These are phyloP conservation scores for Paraleonurus japonicus DNA, from an alignment of 257 asterid species.

Conservation along the genomic window DNA sequence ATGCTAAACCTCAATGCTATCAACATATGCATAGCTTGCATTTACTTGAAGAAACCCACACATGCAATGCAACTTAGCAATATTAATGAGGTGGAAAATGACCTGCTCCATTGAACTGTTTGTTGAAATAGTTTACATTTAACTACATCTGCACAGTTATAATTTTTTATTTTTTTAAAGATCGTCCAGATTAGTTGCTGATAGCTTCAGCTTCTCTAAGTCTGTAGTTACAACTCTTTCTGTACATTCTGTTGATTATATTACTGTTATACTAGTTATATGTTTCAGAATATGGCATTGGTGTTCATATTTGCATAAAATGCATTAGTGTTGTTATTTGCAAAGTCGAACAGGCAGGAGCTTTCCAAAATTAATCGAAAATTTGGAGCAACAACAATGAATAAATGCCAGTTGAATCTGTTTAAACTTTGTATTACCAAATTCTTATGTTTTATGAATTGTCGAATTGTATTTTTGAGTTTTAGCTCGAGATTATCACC, in stretches of 20 bases:
- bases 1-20: too few relatives aligned
- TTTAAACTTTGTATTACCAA: background rate
- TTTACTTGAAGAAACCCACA: too few relatives aligned
- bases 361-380: too few relatives aligned
- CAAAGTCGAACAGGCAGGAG: background rate
- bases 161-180: too few relatives aligned
- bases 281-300: background rate
- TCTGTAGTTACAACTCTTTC: background rate
- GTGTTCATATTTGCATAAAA: background rate
- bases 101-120: too few relatives aligned
- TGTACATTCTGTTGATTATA: background rate
- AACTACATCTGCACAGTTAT: too few relatives aligned
- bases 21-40: too few relatives aligned
- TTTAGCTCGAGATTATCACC: slow-evolving; percentile 22
- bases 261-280: background rate
- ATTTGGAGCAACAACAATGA: too few relatives aligned
- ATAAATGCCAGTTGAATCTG: background rate
- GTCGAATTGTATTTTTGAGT: background rate
- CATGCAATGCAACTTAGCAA: too few relatives aligned
- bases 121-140: too few relatives aligned
- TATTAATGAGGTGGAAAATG: too few relatives aligned
- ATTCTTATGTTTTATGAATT: slow-evolving; percentile 3
- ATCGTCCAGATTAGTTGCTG: background rate
- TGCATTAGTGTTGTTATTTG: background rate
- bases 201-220: background rate